A percentile compares a stretch with the other conserved stretches of the same genome.
Conservation (phyloP, 1,284 basidiomycete genomes). For the Inonotus hispidus region DNA sequence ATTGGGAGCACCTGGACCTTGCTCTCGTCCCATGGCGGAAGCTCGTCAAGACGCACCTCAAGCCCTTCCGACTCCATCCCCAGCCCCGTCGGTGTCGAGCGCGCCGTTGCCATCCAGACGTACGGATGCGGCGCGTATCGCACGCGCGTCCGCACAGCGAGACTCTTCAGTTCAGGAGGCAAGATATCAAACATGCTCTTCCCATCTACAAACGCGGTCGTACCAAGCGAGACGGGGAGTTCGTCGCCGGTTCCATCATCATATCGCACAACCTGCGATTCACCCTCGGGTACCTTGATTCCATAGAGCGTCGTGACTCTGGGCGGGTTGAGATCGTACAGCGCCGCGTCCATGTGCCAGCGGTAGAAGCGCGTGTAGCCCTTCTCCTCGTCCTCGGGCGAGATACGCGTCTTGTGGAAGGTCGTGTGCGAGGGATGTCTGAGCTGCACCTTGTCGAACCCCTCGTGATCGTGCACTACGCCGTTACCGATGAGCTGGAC, state of each 20-base stretch:
- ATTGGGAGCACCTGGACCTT: constrained; percentile 68
- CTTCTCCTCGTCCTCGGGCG: constrained; percentile 68
- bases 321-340: constrained; percentile 85
- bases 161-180: constrained; percentile 67
- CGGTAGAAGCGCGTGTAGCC: constrained; percentile 84
- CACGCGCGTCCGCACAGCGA: constrained; percentile 72
- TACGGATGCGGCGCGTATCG: constrained; percentile 75
- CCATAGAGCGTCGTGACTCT: constrained; percentile 87
- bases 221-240: constrained; percentile 77
- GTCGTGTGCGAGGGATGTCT: constrained; percentile 82
- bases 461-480: constrained; percentile 72
- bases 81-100: constrained; percentile 67
- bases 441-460: constrained; percentile 62
- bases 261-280: constrained; percentile 67
- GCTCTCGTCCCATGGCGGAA: constrained; percentile 70
- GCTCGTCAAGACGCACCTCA: constrained; percentile 57
- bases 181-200: constrained; percentile 84
- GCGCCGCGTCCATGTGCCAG: constrained; percentile 93
- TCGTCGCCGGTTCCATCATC: constrained; percentile 88
- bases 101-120: constrained; percentile 80
- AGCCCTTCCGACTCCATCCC: constrained; percentile 74
- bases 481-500: constrained; percentile 86
- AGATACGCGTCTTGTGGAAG: constrained; percentile 81
- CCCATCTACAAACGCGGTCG: constrained; percentile 80
- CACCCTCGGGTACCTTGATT: constrained; percentile 67